These are phyloP conservation scores for Schizochytrium sp. DNA, from an alignment of 108 stramenopile species.

Conservation along the genomic window DNA sequence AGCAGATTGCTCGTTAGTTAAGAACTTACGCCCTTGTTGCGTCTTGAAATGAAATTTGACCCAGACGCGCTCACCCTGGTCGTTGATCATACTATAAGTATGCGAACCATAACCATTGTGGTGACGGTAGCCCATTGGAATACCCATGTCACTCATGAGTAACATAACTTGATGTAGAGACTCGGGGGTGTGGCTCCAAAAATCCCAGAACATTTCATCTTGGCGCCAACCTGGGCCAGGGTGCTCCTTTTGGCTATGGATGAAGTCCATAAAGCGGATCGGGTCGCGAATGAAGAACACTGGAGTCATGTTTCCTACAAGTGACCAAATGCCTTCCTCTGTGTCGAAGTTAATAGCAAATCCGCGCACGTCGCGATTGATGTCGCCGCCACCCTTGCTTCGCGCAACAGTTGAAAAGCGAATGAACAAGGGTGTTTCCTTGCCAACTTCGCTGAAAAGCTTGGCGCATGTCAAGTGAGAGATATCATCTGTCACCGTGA, in stretches of 20 bases:
- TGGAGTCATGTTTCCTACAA: conserved; percentile 84
- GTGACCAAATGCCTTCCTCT: conserved; percentile 81
- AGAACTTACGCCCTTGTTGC: conserved; percentile 81
- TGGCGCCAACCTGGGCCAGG: conserved; percentile 78
- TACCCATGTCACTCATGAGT: conserved; percentile 79
- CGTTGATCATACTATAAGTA: conserved; percentile 82
- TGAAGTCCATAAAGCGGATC: conserved; percentile 80
- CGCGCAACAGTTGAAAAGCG: conserved; percentile 83
- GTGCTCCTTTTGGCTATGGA: conserved; percentile 83
- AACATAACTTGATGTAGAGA: conserved; percentile 79
- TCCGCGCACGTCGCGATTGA: conserved; percentile 79
- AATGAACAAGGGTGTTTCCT: conserved; percentile 76
- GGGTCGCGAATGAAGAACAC: conserved; percentile 83
- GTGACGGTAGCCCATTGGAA: conserved; percentile 76
- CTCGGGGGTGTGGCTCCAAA: conserved; percentile 79
- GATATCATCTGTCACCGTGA: conserved; percentile 72
- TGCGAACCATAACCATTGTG: conserved; percentile 83
- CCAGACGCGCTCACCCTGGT: conserved; percentile 73
- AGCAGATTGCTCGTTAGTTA: conserved; percentile 70
- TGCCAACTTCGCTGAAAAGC: conserved; percentile 74
- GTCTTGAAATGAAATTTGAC: conserved; percentile 85
- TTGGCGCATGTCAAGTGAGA: conserved; percentile 73
- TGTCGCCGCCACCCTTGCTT: conserved; percentile 79
- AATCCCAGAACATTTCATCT: conserved; percentile 82
- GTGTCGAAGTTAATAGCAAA: conserved; percentile 83